Percentiles rank a stretch among this genome's conserved stretches.
Evolutionary conservation across 768 basidiomycete genomes (phyloP).

Genomic region (Mycena vitilis): DNA sequence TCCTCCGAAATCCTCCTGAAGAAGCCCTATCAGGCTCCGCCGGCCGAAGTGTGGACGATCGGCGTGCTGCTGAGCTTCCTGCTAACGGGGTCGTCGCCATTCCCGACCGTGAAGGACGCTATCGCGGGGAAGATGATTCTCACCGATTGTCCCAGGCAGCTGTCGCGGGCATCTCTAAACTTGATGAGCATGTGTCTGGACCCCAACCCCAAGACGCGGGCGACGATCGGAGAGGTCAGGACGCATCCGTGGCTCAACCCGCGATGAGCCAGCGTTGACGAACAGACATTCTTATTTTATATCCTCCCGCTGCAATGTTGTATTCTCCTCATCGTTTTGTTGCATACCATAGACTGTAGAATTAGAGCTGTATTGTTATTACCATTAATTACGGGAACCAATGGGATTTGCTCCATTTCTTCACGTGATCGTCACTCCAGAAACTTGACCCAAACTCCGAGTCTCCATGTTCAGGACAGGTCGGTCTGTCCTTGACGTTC

Average conservation of each 20-base stretch:
- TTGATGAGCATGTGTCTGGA: slow-evolving; percentile 85
- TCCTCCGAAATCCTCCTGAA: slow-evolving; percentile 94
- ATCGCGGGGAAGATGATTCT: slow-evolving; percentile 72
- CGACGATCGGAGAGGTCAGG: slow-evolving; percentile 84
- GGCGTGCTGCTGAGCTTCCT: slow-evolving; percentile 96
- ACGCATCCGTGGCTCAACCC: slow-evolving; percentile 83
- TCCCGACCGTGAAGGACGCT: slow-evolving; percentile 88
- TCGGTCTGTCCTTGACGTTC: slow-evolving; percentile 12
- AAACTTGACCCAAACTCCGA: background rate
- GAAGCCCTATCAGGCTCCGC: slow-evolving; percentile 89
- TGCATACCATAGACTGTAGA: background rate
- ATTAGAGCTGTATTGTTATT: slow-evolving; percentile 13
- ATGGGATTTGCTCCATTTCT: slow-evolving; percentile 1
- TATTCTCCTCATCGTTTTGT: slow-evolving; percentile 34
- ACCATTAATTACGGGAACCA: background rate
- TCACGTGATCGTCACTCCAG: slow-evolving; percentile 10
- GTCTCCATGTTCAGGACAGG: slow-evolving; percentile 34
- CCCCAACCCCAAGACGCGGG: slow-evolving; percentile 82
- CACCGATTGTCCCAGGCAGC: slow-evolving; percentile 48
- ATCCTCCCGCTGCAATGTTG: slow-evolving; percentile 29
- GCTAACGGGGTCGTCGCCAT: slow-evolving; percentile 92
- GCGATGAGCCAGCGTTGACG: slow-evolving; percentile 12
- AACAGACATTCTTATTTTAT: slow-evolving; percentile 20
- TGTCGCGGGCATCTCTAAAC: slow-evolving; percentile 64
- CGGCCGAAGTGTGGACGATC: slow-evolving; percentile 96